These are phyloP conservation scores for Dendrostoma leiphaemia DNA, from an alignment of 2,329 filamentous ascomycete genomes.

Conservation along the genomic window DNA sequence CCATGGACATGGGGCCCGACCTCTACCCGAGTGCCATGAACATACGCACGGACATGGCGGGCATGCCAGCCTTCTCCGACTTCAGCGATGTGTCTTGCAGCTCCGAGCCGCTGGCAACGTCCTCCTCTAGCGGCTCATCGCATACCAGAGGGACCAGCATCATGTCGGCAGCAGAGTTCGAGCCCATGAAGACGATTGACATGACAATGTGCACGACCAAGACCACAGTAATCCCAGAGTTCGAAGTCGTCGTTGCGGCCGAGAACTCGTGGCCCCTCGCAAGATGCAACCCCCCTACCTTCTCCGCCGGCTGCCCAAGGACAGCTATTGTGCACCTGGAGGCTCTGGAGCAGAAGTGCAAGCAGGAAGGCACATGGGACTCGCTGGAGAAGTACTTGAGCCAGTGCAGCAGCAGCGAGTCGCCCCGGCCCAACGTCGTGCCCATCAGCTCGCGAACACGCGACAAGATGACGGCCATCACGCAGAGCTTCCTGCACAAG, in stretches of 20 bases:
- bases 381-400: slow-evolving; percentile 41
- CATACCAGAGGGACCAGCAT: slow-evolving; percentile 49
- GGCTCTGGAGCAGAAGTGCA: slow-evolving; percentile 48
- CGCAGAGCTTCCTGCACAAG: slow-evolving; percentile 68
- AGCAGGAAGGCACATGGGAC: slow-evolving; percentile 45
- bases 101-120: slow-evolving; percentile 39
- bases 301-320: slow-evolving; percentile 43
- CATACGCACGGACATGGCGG: slow-evolving; percentile 31
- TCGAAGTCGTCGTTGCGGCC: slow-evolving; percentile 44
- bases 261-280: slow-evolving; percentile 52
- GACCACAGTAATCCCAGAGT: slow-evolving; percentile 39
- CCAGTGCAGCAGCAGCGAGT: slow-evolving; percentile 33
- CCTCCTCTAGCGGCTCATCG: slow-evolving; percentile 41
- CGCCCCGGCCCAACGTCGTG: slow-evolving; percentile 39
- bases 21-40: slow-evolving; percentile 35
- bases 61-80: slow-evolving; percentile 36
- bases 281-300: slow-evolving; percentile 45
- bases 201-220: slow-evolving; percentile 26
- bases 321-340: slow-evolving; percentile 52
- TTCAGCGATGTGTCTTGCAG: slow-evolving; percentile 39
- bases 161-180: slow-evolving; percentile 39
- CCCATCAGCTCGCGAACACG: slow-evolving; percentile 50
- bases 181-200: slow-evolving; percentile 31
- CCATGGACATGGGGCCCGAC: slow-evolving; percentile 37
- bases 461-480: slow-evolving; percentile 70